A percentile compares a stretch with the other conserved stretches of the same genome.
phyloP scores from a whole-genome alignment of 2,329 filamentous ascomycete genomes.

The Alternaria sp. region DNA sequence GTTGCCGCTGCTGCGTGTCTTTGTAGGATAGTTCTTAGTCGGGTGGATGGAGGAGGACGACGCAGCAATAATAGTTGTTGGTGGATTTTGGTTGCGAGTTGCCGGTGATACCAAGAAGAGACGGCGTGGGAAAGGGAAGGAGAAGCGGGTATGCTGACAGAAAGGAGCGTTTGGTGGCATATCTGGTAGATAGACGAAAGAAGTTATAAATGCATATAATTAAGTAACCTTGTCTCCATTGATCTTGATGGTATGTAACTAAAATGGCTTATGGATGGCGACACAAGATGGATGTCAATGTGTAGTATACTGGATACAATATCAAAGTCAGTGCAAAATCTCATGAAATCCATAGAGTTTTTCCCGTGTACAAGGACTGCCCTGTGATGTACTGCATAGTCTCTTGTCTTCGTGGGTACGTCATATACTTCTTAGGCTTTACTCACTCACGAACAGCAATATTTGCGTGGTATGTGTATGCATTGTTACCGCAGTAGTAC shows the following conservation, averaged over 20 bases:
- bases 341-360: not conserved
- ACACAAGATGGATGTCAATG: not conserved
- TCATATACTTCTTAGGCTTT: not conserved
- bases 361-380: not conserved
- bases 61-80: not conserved
- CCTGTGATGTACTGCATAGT: not conserved
- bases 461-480: not conserved
- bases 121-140: not conserved
- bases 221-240: not conserved
- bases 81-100: not conserved
- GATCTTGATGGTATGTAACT: not conserved
- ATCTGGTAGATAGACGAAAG: conserved; percentile 12
- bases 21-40: not conserved
- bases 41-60: not conserved
- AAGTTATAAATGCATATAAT: conserved; percentile 11
- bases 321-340: not conserved
- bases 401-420: not conserved
- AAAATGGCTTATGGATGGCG: not conserved
- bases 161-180: not conserved
- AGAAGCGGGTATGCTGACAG: not conserved
- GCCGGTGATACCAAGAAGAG: not conserved
- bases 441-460: not conserved
- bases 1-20: not conserved
- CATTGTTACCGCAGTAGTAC: not conserved
- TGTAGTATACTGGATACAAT: not conserved